These are phyloP conservation scores for Rhododendron ferrugineum DNA, from an alignment of 148 eudicot genomes.

Conservation along the genomic window DNA sequence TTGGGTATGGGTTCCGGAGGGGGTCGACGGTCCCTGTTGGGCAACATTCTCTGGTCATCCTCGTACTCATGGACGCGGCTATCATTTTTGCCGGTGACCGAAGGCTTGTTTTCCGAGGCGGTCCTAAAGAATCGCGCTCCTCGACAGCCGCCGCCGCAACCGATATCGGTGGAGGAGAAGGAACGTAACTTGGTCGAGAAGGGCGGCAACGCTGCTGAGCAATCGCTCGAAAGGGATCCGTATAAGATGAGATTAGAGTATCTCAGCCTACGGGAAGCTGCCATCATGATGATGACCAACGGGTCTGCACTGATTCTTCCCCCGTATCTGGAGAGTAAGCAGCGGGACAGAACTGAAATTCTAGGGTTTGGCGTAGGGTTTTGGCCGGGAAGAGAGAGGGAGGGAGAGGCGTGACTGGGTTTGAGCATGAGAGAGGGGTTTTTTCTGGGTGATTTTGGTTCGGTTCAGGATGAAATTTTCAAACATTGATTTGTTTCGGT, in stretches of 20 bases:
- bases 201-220: background rate
- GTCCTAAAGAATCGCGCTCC: background rate
- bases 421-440: too few relatives aligned
- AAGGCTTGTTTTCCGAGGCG: background rate
- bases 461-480: too few relatives aligned
- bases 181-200: conserved; percentile 19
- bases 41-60: background rate
- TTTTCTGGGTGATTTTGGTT: too few relatives aligned
- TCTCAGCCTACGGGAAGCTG: background rate
- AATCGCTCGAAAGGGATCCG: background rate
- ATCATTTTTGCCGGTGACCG: background rate
- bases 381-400: background rate
- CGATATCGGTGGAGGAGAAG: conserved; percentile 21
- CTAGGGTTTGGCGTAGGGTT: background rate
- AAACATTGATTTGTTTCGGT: too few relatives aligned
- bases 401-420: too few relatives aligned
- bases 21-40: conserved; percentile 4
- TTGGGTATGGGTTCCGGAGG: conserved; percentile 38
- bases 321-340: background rate
- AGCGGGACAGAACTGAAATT: background rate
- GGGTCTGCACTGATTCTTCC: background rate
- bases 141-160: background rate
- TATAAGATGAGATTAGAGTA: conserved; percentile 15
- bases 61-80: conserved; percentile 4
- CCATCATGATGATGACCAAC: background rate